Conservation (phyloP, 2,329 filamentous ascomycete genomes). For the Hymenoscyphus salicellus region DNA sequence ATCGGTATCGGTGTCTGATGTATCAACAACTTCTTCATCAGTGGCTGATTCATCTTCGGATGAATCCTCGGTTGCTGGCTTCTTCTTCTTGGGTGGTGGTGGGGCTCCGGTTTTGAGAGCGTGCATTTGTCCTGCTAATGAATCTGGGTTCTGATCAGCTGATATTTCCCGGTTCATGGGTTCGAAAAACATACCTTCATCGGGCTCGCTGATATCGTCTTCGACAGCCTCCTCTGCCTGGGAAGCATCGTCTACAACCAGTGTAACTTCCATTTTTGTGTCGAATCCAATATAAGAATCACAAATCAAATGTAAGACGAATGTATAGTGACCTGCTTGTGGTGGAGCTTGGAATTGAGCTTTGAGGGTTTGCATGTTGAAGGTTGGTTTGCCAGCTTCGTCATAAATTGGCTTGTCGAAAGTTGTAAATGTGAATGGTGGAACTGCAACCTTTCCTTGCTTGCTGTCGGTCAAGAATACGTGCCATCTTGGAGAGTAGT, state of each 20-base stretch:
- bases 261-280: conserved; percentile 82
- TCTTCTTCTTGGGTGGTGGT: conserved; percentile 54
- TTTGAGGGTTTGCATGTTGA: conserved; percentile 92
- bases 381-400: conserved; percentile 79
- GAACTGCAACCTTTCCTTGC: conserved; percentile 92
- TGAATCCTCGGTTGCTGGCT: conserved; percentile 54
- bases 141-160: conserved; percentile 55
- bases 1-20: conserved; percentile 67
- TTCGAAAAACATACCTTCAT: conserved; percentile 71
- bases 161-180: conserved; percentile 4
- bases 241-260: conserved; percentile 83
- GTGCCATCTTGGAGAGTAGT: conserved; percentile 88
- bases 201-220: conserved; percentile 95
- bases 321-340: conserved; percentile 87
- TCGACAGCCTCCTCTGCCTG: conserved; percentile 78
- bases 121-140: conserved; percentile 86
- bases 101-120: conserved; percentile 72
- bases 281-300: conserved; percentile 96
- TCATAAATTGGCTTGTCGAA: conserved; percentile 89
- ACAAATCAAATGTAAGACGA: conserved; percentile 89
- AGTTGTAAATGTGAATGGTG: conserved; percentile 88
- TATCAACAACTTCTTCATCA: conserved; percentile 63
- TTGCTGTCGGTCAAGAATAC: conserved; percentile 93
- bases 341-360: conserved; percentile 95
- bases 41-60: conserved; percentile 80